These are phyloP conservation scores for Tuber borchii DNA, from an alignment of 495 filamentous ascomycete species.

Conservation along the genomic window DNA sequence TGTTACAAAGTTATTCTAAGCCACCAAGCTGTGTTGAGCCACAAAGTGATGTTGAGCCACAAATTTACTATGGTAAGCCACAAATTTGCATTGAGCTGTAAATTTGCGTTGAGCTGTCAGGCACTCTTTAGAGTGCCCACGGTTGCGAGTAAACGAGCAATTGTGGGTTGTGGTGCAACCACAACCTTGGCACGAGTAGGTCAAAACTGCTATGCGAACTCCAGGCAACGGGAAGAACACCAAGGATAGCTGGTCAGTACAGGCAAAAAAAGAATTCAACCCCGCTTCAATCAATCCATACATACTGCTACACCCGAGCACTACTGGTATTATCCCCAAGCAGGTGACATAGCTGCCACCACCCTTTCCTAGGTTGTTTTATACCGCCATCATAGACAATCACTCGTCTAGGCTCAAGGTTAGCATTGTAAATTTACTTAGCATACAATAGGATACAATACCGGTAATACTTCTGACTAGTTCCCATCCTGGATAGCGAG, in stretches of 20 bases:
- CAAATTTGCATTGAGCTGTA: too few species aligned
- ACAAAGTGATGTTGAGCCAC: too few species aligned
- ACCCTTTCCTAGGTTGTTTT: background rate
- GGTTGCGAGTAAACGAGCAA: too few species aligned
- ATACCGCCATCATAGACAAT: background rate
- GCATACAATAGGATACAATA: too few species aligned
- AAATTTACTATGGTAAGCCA: too few species aligned
- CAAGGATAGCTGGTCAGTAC: background rate
- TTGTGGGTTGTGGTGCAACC: too few species aligned
- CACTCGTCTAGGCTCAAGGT: background rate
- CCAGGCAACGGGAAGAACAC: background rate
- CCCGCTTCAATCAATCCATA: background rate
- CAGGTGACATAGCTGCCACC: background rate
- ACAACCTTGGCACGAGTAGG: too few species aligned
- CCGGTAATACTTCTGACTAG: too few species aligned
- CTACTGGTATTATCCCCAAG: background rate
- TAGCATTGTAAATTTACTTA: background rate
- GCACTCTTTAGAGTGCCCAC: too few species aligned
- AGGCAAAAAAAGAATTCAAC: background rate
- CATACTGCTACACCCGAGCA: background rate
- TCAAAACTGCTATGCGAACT: background rate
- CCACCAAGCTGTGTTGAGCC: too few species aligned
- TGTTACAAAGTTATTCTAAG: too few species aligned
- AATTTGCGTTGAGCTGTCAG: too few species aligned
- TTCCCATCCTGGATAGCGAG: slow-evolving; percentile 10